Evolutionary conservation across 108 stramenopile genomes (phyloP).

Genomic region (Conticribra weissflogii): DNA sequence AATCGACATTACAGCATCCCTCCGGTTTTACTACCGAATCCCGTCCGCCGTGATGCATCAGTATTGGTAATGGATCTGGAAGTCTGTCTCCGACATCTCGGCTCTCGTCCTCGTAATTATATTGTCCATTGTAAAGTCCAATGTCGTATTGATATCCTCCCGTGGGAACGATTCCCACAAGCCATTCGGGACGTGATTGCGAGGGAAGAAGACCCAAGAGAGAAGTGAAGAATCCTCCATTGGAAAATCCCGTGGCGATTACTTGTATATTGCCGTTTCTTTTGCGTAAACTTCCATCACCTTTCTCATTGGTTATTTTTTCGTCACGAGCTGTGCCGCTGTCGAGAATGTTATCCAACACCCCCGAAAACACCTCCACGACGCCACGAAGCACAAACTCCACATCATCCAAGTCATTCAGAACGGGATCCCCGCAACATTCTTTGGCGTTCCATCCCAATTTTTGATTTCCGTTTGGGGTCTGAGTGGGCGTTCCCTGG

Average conservation of each 20-base stretch:
- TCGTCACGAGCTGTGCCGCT: not conserved
- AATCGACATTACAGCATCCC: constrained; percentile 40
- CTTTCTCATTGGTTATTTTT: not conserved
- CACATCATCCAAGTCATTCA: constrained; percentile 32
- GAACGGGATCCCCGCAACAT: constrained; percentile 42
- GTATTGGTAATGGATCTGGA: constrained; percentile 20
- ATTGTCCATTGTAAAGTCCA: constrained; percentile 12
- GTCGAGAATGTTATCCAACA: constrained; percentile 2
- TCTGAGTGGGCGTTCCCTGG: constrained; percentile 9
- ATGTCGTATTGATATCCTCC: constrained; percentile 47
- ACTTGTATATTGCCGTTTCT: constrained; percentile 12
- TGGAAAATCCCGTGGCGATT: constrained; percentile 46
- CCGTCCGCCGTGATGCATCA: constrained; percentile 42
- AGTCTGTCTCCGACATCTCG: not conserved
- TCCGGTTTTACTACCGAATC: constrained; percentile 38
- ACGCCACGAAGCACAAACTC: constrained; percentile 26
- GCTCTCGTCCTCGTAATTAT: not conserved
- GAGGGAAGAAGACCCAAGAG: constrained; percentile 20
- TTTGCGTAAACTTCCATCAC: no score
- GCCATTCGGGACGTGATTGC: constrained; percentile 22
- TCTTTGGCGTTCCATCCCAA: constrained; percentile 45
- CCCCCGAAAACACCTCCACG: constrained; percentile 19
- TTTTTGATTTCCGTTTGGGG: constrained; percentile 4
- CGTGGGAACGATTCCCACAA: constrained; percentile 46
- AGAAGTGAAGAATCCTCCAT: constrained; percentile 47